Percentiles rank a stretch among this genome's conserved stretches.
Evolutionary conservation across 495 filamentous ascomycete species (phyloP).

Genomic region (Aspergillus olivimuriae): DNA sequence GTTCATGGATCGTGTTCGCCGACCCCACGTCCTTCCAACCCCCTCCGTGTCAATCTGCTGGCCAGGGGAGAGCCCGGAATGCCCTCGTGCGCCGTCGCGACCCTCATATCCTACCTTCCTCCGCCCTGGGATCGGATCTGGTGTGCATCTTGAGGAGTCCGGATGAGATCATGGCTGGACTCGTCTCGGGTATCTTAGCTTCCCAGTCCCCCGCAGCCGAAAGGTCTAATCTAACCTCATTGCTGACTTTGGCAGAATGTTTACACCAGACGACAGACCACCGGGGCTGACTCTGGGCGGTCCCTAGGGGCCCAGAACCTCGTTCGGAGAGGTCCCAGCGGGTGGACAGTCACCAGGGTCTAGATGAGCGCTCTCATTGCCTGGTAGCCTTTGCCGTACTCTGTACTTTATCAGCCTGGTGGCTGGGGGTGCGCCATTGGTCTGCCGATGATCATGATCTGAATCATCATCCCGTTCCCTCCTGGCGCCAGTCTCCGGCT

Average conservation of each 20-base stretch:
- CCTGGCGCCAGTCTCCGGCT: too few species aligned
- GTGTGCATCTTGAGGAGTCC: too few species aligned
- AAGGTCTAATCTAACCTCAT: background rate
- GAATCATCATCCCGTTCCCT: background rate
- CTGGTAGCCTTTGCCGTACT: background rate
- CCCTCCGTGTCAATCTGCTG: background rate
- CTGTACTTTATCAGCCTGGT: background rate
- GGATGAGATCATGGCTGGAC: too few species aligned
- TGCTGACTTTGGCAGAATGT: background rate
- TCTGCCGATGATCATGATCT: background rate
- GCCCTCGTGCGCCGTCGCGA: background rate
- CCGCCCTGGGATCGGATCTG: too few species aligned
- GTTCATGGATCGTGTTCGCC: constrained; percentile 12
- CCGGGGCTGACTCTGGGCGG: constrained; percentile 4
- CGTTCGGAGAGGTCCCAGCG: background rate
- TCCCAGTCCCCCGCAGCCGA: background rate
- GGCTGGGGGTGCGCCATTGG: background rate
- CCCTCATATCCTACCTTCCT: too few species aligned
- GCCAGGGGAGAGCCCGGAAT: background rate
- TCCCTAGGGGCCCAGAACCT: constrained; percentile 20
- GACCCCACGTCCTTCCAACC: constrained; percentile 1
- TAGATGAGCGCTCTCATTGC: too few species aligned
- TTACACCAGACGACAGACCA: background rate
- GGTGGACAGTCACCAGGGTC: constrained; percentile 5
- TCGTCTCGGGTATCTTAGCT: too few species aligned